These are phyloP conservation scores for Diaporthe sp. DNA, from an alignment of 2,329 filamentous ascomycete genomes.

Conservation along the genomic window DNA sequence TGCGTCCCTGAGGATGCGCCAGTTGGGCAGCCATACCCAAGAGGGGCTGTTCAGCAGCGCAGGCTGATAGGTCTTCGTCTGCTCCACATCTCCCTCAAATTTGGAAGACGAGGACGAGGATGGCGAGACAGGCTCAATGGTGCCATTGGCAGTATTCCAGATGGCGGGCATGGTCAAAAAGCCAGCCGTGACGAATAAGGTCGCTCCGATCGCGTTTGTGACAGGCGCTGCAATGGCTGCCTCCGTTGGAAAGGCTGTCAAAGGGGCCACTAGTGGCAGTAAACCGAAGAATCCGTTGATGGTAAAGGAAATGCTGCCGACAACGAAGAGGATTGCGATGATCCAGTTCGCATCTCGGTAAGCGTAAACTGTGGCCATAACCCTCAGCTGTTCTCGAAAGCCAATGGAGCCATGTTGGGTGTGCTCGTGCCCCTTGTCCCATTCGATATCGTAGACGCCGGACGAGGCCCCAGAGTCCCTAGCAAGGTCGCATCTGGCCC, in stretches of 20 bases:
- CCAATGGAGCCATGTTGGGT: neutral
- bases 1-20: neutral
- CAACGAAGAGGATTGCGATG: neutral
- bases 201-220: constrained; percentile 3
- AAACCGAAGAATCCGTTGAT: constrained; percentile 11
- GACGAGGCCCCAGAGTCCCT: neutral
- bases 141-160: constrained; percentile 4
- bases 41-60: neutral
- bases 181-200: neutral
- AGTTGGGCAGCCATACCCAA: neutral
- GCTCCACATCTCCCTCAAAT: neutral
- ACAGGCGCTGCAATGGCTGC: neutral
- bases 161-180: neutral
- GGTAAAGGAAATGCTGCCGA: neutral
- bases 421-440: neutral
- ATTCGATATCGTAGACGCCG: constrained; percentile 7
- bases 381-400: neutral
- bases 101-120: neutral
- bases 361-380: constrained; percentile 1
- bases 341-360: constrained; percentile 13
- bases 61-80: neutral
- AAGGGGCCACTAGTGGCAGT: neutral
- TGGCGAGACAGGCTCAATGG: neutral
- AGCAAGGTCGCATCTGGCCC: neutral
- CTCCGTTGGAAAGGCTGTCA: neutral